A percentile compares a stretch with the other conserved stretches of the same genome.
phyloP scores from a whole-genome alignment of 2,329 filamentous ascomycete genomes.

The Xylogone sp. region DNA sequence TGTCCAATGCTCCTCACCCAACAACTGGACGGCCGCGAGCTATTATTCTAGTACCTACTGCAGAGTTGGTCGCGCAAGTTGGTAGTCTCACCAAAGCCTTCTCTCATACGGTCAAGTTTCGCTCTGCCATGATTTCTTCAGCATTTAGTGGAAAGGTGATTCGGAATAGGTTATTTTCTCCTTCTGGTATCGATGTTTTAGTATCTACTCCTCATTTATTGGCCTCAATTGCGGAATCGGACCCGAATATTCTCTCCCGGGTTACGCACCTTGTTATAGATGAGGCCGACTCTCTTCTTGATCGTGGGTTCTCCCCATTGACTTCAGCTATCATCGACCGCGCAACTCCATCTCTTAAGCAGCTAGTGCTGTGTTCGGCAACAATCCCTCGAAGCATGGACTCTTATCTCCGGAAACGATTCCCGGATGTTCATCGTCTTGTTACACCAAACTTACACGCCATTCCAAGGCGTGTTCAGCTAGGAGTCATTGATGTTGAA shows the following conservation, averaged over 20 bases:
- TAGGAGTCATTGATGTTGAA: constrained; percentile 88
- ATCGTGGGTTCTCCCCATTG: constrained; percentile 83
- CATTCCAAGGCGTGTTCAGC: constrained; percentile 89
- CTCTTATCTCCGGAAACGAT: constrained; percentile 74
- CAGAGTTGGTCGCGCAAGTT: constrained; percentile 88
- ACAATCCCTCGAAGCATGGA: constrained; percentile 92
- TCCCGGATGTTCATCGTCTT: constrained; percentile 78
- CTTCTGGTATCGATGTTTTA: constrained; percentile 77
- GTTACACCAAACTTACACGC: constrained; percentile 95
- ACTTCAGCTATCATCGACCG: constrained; percentile 82
- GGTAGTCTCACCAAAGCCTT: constrained; percentile 75
- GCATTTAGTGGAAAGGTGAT: constrained; percentile 74
- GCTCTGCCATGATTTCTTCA: constrained; percentile 77
- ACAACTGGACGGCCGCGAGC: constrained; percentile 76
- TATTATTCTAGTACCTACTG: constrained; percentile 85
- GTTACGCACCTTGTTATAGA: constrained; percentile 88
- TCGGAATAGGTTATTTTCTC: constrained; percentile 77
- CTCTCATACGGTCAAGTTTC: constrained; percentile 83
- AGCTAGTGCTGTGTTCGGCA: constrained; percentile 89
- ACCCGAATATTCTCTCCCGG: constrained; percentile 89
- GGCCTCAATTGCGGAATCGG: constrained; percentile 79
- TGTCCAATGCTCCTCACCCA: constrained; percentile 63
- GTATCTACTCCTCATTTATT: constrained; percentile 88
- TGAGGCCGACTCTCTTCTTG: constrained; percentile 93
- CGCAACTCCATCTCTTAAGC: constrained; percentile 73